A percentile compares a stretch with the other conserved stretches of the same genome.
These are phyloP conservation scores for Quercus agrifolia DNA, from an alignment of 306 rosid species.

Conservation along the genomic window DNA sequence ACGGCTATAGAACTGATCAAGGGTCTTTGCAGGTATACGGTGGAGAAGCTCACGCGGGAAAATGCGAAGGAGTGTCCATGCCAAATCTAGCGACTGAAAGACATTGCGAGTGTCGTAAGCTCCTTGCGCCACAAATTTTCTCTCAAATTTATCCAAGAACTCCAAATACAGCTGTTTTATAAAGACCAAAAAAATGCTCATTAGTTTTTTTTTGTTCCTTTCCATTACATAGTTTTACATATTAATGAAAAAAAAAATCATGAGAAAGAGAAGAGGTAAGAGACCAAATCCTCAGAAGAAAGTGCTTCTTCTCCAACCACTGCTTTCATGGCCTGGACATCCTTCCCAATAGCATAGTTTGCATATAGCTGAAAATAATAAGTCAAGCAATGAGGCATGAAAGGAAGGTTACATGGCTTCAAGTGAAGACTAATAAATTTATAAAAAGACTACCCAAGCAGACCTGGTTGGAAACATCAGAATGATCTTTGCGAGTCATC, in stretches of 20 bases:
- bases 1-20: constrained; percentile 84
- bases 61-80: constrained; percentile 96
- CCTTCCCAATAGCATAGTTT: constrained; percentile 99
- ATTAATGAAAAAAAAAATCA: constrained; percentile 2
- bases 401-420: constrained; percentile 14
- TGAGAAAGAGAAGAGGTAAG: constrained; percentile 6
- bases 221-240: not conserved
- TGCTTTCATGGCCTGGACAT: constrained; percentile 99
- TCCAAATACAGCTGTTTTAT: constrained; percentile 82
- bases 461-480: constrained; percentile 99
- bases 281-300: constrained; percentile 96
- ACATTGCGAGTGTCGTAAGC: constrained; percentile 97
- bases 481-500: constrained; percentile 96
- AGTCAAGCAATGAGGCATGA: constrained; percentile 4
- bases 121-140: constrained; percentile 95
- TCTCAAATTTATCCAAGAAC: constrained; percentile 99
- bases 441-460: constrained; percentile 9
- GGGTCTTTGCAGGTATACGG: constrained; percentile 97
- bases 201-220: constrained; percentile 19
- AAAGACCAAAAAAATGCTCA: not conserved
- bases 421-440: not conserved
- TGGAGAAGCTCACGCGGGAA: constrained; percentile 99
- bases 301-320: constrained; percentile 99
- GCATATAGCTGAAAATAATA: constrained; percentile 76
- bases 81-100: constrained; percentile 97